Base-by-base conservation (phyloP, 108 stramenopile genomes). In the Stephanodiscus triporus region DNA sequence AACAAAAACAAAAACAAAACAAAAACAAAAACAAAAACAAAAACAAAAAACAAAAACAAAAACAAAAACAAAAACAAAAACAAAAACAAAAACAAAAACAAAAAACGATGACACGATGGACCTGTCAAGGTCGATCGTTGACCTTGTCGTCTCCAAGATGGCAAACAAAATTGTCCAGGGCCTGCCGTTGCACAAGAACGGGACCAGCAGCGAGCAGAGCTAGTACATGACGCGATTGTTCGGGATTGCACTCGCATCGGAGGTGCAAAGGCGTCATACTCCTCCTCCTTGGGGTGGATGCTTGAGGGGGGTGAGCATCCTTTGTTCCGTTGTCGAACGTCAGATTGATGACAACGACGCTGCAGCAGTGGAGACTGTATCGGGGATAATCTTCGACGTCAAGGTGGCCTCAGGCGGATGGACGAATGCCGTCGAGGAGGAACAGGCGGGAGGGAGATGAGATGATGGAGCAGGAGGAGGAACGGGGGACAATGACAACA, bases 171-270 rank as follows among this genome's bases (percentile, higher is more conserved):
- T 91, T 19, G 78, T 94, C 19, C 73, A 91, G 0, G 93, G 93
- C 29, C 62, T 90, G n/a, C 93, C 93, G 1, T 59, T 91, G 38
- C 88, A 90, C 64, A 91, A 89, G 53, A 89, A 91, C 69, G 93
- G 93, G 2, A 88, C 89, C 3, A 79, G 84, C 53, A 89, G 86
- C 14, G 85, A 87, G 45, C 93, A 94, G 78, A 85, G 89, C 49
- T 2, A 50, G 9, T 50, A n/a, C n/a, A n/a, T 50, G 17, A 20
- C 49, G 49, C 19, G 20, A 50, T 4, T 4, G 2, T 50, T 50
- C 49, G 20, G 49, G 3, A 20, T 2, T 2, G 36, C 42, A 1
- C 60, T 76, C 37, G 59, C 72, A 16, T 23, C 51, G 47, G 42
- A 61, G 26, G 66, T 76, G 0, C 42, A 74, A 0, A 36, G 36